A percentile compares a stretch with the other conserved stretches of the same genome.
Conservation (phyloP, 2,329 filamentous ascomycete genomes). For the Pyrenophora seminiperda region DNA sequence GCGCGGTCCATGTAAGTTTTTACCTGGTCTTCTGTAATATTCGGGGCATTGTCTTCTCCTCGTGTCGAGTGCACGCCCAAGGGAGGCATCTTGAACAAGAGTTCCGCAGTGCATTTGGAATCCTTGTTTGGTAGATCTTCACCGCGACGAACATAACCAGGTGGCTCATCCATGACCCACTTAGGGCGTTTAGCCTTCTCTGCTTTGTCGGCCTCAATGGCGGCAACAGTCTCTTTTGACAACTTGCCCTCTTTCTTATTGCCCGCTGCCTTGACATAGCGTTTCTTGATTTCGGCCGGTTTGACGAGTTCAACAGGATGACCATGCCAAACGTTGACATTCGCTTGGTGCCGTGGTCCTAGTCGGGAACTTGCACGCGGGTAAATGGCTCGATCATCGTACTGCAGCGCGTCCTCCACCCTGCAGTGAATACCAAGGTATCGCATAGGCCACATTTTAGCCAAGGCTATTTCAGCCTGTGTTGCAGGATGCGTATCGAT, state of each 20-base stretch:
- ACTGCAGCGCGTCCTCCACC: slow-evolving; percentile 92
- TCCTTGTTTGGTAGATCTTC: slow-evolving; percentile 77
- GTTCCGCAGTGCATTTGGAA: slow-evolving; percentile 72
- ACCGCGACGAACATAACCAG: slow-evolving; percentile 82
- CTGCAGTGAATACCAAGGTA: slow-evolving; percentile 96
- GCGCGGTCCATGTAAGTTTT: slow-evolving; percentile 77
- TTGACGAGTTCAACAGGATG: slow-evolving; percentile 89
- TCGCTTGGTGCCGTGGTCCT: slow-evolving; percentile 89
- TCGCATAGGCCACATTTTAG: slow-evolving; percentile 93
- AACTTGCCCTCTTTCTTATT: slow-evolving; percentile 78
- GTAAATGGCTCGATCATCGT: slow-evolving; percentile 92
- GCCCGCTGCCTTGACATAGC: slow-evolving; percentile 63
- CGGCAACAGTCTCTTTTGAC: slow-evolving; percentile 78
- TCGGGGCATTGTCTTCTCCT: slow-evolving; percentile 51
- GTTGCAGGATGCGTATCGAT: slow-evolving; percentile 69
- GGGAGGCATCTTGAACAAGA: slow-evolving; percentile 77
- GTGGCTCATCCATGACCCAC: slow-evolving; percentile 90
- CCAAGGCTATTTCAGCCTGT: slow-evolving; percentile 86
- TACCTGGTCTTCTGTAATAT: slow-evolving; percentile 63
- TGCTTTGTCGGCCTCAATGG: slow-evolving; percentile 79
- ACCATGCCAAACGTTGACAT: slow-evolving; percentile 82
- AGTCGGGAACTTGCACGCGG: slow-evolving; percentile 91
- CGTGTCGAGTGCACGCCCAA: slow-evolving; percentile 54
- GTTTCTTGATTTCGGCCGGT: slow-evolving; percentile 81
- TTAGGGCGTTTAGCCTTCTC: slow-evolving; percentile 82